Conservation (phyloP, 768 basidiomycete species). For the Boletus tomentosulus region DNA sequence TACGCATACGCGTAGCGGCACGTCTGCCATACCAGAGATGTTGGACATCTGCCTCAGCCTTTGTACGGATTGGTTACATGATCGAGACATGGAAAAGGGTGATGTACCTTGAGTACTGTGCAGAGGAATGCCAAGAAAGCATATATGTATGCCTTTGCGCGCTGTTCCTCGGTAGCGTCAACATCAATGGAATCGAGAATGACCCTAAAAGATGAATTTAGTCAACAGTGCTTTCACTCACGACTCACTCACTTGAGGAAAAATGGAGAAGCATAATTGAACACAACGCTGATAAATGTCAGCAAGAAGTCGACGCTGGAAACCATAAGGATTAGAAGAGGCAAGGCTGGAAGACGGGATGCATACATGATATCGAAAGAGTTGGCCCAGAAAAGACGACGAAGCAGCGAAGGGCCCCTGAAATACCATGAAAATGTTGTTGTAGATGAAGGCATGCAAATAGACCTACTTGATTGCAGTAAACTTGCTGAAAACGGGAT, state of each 20-base stretch:
- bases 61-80: background rate
- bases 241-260: constrained; percentile 62
- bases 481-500: constrained; percentile 56
- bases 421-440: background rate
- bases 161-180: constrained; percentile 44
- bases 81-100: background rate
- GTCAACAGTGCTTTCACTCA: background rate
- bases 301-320: constrained; percentile 59
- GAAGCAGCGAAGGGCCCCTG: constrained; percentile 35
- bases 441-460: background rate
- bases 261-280: constrained; percentile 80
- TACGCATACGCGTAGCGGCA: constrained; percentile 66
- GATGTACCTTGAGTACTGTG: constrained; percentile 31
- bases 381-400: constrained; percentile 43
- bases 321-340: background rate
- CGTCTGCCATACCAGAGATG: constrained; percentile 81
- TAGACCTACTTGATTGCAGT: constrained; percentile 21
- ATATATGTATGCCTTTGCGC: constrained; percentile 67
- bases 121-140: constrained; percentile 71
- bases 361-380: constrained; percentile 40
- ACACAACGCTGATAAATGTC: constrained; percentile 63
- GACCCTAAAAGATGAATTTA: constrained; percentile 30
- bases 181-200: constrained; percentile 57
- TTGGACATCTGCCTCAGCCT: constrained; percentile 65
- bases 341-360: background rate